Base-by-base conservation (phyloP, 352 stramenopile genomes). In the Elongisporangium undulatum region DNA sequence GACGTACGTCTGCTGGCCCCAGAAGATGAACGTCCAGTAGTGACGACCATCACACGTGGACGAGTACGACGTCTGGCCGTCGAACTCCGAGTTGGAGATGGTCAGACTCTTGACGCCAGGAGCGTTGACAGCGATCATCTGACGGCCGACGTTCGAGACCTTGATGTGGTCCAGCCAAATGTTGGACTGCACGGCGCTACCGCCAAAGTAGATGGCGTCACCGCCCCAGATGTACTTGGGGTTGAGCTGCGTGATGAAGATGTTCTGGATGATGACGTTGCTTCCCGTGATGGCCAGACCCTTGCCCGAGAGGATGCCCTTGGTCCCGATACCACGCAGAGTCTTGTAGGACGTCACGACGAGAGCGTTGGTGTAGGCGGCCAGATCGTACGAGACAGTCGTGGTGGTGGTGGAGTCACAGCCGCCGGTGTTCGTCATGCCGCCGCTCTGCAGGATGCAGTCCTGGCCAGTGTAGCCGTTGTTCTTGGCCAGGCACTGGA, bases 151-250 rank as follows among this genome's bases (percentile, higher is more conserved):
- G 1, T 53, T 55, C 1, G 58, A 67, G 16, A 84, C 48, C 53
- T 74, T 76, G 24, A 84, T 61, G 56, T 85, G 75, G 48, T 85
- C 73, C 41, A 82, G 45, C 75, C 68, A 85, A 51, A 67, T 55
- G 20, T 67, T 63, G 38, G 62, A 62, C 59, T 66, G 54, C 4
- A 59, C 55, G 49, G 59, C 56, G 3, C 61, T 67, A 3, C 66
- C 50, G 22, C 68, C 68, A 0, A 66, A n/a, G 57, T 64, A 68
- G 16, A 71, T 63, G 24, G 65, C 65, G n/a, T n/a, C n/a, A n/a
- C n/a, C n/a, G n/a, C n/a, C n/a, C n/a, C n/a, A n/a, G n/a, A n/a
- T n/a, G n/a, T n/a, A n/a, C n/a, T n/a, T n/a, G n/a, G n/a, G n/a
- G n/a, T 79, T 82, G n/a, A 82, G 39, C 38, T 82, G 65, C n/a